Evolutionary conservation across 2,329 filamentous ascomycete species (phyloP).

Genomic region (Trichoderma arundinaceum): DNA sequence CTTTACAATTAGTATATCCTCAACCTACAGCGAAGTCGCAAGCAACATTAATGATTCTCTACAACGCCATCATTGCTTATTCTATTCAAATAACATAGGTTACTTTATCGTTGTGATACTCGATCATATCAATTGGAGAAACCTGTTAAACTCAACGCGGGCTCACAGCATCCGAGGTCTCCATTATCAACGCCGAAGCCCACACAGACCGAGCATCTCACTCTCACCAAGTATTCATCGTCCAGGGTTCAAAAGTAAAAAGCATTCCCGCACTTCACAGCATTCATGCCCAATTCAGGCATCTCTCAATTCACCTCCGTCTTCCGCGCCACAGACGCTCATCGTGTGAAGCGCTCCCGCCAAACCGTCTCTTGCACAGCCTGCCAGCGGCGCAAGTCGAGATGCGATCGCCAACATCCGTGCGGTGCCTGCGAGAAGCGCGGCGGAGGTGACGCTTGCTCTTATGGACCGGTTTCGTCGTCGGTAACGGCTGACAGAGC

Average conservation of each 20-base stretch:
- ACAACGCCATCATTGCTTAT: no score
- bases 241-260: not conserved
- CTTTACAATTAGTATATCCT: no score
- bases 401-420: conserved; percentile 50
- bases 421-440: conserved; percentile 50
- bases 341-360: conserved; percentile 48
- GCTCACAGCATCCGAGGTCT: no score
- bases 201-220: not conserved
- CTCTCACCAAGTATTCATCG: not conserved
- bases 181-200: not conserved
- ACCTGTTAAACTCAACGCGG: no score
- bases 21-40: no score
- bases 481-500: conserved; percentile 28
- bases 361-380: conserved; percentile 50
- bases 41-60: no score
- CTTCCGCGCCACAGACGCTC: conserved; percentile 46
- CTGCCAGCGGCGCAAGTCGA: conserved; percentile 52
- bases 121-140: no score
- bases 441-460: conserved; percentile 44
- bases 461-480: conserved; percentile 39
- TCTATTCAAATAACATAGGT: no score
- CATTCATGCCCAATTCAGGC: conserved; percentile 37
- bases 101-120: no score
- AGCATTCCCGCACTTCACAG: no score
- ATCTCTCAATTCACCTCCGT: conserved; percentile 38